Evolutionary conservation across 2,329 filamentous ascomycete genomes (phyloP).

Genomic region (Aspergillus oerlinghausenensis): DNA sequence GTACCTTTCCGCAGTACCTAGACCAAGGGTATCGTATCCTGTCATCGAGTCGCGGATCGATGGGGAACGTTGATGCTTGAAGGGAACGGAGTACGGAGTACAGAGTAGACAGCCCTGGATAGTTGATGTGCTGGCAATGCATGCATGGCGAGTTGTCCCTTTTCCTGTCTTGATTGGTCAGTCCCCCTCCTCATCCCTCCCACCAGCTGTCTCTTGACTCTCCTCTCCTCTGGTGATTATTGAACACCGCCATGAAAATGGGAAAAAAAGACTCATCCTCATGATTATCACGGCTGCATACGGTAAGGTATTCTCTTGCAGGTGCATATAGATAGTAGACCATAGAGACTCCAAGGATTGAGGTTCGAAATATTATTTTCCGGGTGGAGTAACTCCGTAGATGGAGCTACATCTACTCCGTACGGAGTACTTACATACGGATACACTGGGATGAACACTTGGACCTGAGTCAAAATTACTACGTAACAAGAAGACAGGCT

Average conservation of each 20-base stretch:
- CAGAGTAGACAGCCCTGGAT: too few relatives aligned
- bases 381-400: background rate
- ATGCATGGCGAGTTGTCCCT: constrained; percentile 28
- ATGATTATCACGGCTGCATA: background rate
- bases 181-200: constrained; percentile 19
- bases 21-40: background rate
- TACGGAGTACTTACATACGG: too few relatives aligned
- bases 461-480: too few relatives aligned
- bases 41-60: background rate
- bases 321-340: background rate
- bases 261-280: background rate
- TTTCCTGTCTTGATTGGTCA: constrained; percentile 22
- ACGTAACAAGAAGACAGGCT: background rate
- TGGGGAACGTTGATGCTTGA: constrained; percentile 1
- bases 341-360: background rate
- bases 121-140: constrained; percentile 25
- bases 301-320: background rate
- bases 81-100: background rate
- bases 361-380: background rate
- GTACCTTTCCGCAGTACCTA: background rate
- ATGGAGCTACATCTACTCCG: too few relatives aligned
- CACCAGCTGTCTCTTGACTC: constrained; percentile 10
- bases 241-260: background rate
- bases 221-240: background rate
- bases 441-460: too few relatives aligned